Evolutionary conservation across 306 rosid genomes (phyloP), one percentile per base, ranked within the genome.

Genomic region (Cicer bijugum): DNA sequence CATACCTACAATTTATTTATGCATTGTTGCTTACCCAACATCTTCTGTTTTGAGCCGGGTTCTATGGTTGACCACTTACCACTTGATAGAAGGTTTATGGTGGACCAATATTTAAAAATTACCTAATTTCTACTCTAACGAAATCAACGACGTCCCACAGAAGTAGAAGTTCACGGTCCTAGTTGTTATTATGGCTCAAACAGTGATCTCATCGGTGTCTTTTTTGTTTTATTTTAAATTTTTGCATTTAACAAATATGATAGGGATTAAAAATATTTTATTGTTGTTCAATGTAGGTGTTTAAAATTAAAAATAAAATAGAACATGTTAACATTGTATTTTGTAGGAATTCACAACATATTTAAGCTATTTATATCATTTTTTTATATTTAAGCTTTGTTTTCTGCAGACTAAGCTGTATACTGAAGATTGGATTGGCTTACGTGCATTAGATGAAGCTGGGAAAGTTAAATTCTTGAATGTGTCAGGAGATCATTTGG

Each of bases 391-490:
- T 53, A 75, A 63, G 56, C 33, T 57, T 43, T 72, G 6, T 78
- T 76, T 61, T 45, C 15, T 69, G 71, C 82, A 85, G 88, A 85
- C 88, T 42, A 55, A 71, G 77, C 84, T 82, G 11, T 85, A 85
- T 53, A 76, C 17, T 43, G 86, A 85, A 68, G 86, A 85, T 42
- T 85, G 84, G 86, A 79, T 85, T 69, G 86, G 88, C 15, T 62
- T 85, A 62, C 76, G 58, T 77, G 66, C 62, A 40, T 74, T 82
- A 12, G 88, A 85, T 28, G 80, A 85, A 79, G 86, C 86, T 56
- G 86, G 88, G 59, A 85, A 85, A 79, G 84, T 82, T 66, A 82
- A 85, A 69, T 85, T 82, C 80, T 7, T 79, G 6, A 85, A 69
- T 1, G 60, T 85, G 6, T 61, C 86, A 0, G 88, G 88, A 33